These are phyloP conservation scores for Flaveria floridana DNA, from an alignment of 140 eudicot species.

Conservation along the genomic window DNA sequence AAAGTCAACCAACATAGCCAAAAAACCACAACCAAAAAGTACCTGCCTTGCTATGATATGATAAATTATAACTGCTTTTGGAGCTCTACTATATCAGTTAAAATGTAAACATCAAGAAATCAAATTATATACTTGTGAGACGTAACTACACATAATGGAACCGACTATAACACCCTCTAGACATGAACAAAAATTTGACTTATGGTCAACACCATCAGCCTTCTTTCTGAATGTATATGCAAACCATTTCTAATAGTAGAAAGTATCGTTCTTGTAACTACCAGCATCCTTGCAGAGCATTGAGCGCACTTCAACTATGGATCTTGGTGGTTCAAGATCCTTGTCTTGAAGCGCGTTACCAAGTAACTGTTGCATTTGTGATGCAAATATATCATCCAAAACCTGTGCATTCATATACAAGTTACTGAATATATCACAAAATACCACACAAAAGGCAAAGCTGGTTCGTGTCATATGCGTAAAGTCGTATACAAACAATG, in stretches of 20 bases:
- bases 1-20: slow-evolving; percentile 6
- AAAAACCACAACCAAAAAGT: slow-evolving; percentile 4
- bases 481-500: not conserved
- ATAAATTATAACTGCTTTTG: slow-evolving; percentile 1
- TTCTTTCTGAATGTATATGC: slow-evolving; percentile 30
- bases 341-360: slow-evolving; percentile 39
- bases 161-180: slow-evolving; percentile 8
- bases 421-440: not conserved
- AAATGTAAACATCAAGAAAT: slow-evolving; percentile 18
- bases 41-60: not conserved
- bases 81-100: not conserved
- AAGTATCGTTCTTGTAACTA: slow-evolving; percentile 52
- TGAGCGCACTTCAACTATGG: slow-evolving; percentile 73
- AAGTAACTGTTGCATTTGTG: slow-evolving; percentile 41
- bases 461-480: not conserved
- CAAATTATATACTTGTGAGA: slow-evolving; percentile 22
- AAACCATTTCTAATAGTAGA: slow-evolving; percentile 49
- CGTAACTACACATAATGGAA: slow-evolving; percentile 6
- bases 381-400: slow-evolving; percentile 43
- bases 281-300: slow-evolving; percentile 71
- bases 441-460: not conserved
- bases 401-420: slow-evolving; percentile 21
- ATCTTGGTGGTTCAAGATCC: slow-evolving; percentile 73
- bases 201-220: slow-evolving; percentile 25
- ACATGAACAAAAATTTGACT: slow-evolving; percentile 19